phyloP scores from a whole-genome alignment of 164 flowering plant species.

The Sextonia rubra region DNA sequence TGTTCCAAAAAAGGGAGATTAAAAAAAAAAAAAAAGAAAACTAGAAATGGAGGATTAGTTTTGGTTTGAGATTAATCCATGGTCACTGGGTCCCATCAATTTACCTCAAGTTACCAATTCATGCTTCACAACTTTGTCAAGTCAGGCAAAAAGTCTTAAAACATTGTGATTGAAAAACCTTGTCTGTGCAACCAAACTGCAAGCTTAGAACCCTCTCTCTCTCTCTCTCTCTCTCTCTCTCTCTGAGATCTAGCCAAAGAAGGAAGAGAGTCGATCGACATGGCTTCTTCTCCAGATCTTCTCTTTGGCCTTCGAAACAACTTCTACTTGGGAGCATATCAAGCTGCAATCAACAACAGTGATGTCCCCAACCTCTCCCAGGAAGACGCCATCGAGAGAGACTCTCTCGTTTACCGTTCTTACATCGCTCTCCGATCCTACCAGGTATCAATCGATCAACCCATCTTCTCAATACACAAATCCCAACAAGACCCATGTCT shows the following conservation, averaged over 20 bases:
- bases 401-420: slow-evolving; percentile 78
- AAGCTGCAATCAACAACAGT: slow-evolving; percentile 90
- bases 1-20: too few relatives aligned
- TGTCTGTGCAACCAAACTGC: too few relatives aligned
- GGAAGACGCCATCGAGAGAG: slow-evolving; percentile 75
- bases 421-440: slow-evolving; percentile 89
- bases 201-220: neutral
- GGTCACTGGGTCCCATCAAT: too few relatives aligned
- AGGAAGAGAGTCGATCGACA: neutral
- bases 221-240: slow-evolving; percentile 8
- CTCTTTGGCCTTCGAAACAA: slow-evolving; percentile 76
- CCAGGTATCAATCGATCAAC: slow-evolving; percentile 30
- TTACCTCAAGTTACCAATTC: too few relatives aligned
- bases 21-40: too few relatives aligned
- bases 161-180: too few relatives aligned
- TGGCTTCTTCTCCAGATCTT: slow-evolving; percentile 57
- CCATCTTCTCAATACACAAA: neutral
- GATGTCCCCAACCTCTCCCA: slow-evolving; percentile 78
- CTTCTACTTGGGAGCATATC: slow-evolving; percentile 92
- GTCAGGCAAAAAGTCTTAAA: too few relatives aligned
- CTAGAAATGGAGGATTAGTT: too few relatives aligned
- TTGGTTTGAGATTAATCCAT: too few relatives aligned
- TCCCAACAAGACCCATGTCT: too few relatives aligned
- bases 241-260: slow-evolving; percentile 3
- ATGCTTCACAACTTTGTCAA: too few relatives aligned